Evolutionary conservation across 768 basidiomycete genomes (phyloP).

Genomic region (Boletus pseudopeckii): DNA sequence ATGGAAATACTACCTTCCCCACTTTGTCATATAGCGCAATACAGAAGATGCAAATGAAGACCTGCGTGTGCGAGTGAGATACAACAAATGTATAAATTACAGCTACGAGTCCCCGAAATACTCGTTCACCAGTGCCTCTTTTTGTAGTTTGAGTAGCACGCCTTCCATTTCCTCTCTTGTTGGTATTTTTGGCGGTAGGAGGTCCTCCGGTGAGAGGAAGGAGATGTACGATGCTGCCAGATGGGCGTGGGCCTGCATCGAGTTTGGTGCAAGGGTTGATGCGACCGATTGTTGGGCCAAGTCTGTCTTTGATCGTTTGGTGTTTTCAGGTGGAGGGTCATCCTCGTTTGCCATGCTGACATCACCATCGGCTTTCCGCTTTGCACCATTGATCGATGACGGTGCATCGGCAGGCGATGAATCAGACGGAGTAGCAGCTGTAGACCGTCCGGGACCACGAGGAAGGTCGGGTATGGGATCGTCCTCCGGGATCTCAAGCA

Average conservation of each 20-base stretch:
- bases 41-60: neutral
- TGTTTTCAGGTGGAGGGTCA: slow-evolving; percentile 21
- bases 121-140: slow-evolving; percentile 81
- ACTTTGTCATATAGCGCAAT: neutral
- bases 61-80: neutral
- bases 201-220: slow-evolving; percentile 68
- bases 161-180: slow-evolving; percentile 75
- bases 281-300: slow-evolving; percentile 3
- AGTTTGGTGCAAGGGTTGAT: neutral
- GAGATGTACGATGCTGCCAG: slow-evolving; percentile 69
- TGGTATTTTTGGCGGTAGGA: slow-evolving; percentile 75
- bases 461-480: slow-evolving; percentile 53
- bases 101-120: slow-evolving; percentile 48
- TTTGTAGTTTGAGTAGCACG: slow-evolving; percentile 70
- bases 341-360: slow-evolving; percentile 32
- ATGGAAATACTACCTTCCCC: neutral
- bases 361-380: slow-evolving; percentile 55
- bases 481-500: slow-evolving; percentile 49
- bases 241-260: slow-evolving; percentile 39
- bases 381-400: slow-evolving; percentile 33
- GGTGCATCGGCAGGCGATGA: slow-evolving; percentile 21
- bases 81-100: slow-evolving; percentile 14
- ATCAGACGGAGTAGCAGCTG: slow-evolving; percentile 9
- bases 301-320: slow-evolving; percentile 32
- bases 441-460: slow-evolving; percentile 19